These are phyloP conservation scores for Fusarium sp. DNA, from an alignment of 2,329 filamentous ascomycete species.

Conservation along the genomic window DNA sequence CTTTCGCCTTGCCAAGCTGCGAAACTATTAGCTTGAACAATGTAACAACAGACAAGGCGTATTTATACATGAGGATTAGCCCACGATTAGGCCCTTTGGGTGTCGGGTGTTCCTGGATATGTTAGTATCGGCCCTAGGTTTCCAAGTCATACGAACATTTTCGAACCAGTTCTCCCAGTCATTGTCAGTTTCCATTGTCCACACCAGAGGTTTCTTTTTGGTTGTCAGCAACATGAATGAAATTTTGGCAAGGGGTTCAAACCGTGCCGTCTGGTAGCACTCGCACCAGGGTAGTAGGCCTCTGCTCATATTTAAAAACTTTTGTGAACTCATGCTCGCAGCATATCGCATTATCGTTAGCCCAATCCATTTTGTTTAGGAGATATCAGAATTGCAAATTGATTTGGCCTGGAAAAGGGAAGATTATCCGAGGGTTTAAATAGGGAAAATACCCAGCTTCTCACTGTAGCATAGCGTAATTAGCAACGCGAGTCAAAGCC, in stretches of 20 bases:
- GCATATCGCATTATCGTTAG: slow-evolving; percentile 5
- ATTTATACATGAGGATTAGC: slow-evolving; percentile 9
- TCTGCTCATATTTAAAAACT: neutral
- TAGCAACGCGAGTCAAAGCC: too few species aligned
- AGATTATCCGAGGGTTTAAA: too few species aligned
- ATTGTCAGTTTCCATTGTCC: neutral
- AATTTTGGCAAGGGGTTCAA: neutral
- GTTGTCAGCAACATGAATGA: neutral
- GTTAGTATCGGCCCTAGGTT: accelerated
- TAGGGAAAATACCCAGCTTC: too few species aligned
- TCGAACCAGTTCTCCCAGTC: slow-evolving; percentile 22
- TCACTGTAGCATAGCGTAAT: too few species aligned
- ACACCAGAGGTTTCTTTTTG: neutral
- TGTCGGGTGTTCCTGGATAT: neutral
- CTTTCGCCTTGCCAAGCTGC: too few species aligned
- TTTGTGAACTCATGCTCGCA: neutral
- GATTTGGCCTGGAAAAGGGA: too few species aligned
- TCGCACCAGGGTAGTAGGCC: neutral
- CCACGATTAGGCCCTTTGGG: slow-evolving; percentile 5
- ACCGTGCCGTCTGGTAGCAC: neutral
- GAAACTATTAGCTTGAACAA: neutral
- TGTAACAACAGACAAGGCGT: accelerated
- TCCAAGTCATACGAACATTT: neutral
- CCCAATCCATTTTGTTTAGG: slow-evolving; percentile 15
- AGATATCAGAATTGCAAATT: too few species aligned